These are phyloP conservation scores for Meyerozyma athensensis DNA, from an alignment of 1,139 yeast species.

Conservation along the genomic window DNA sequence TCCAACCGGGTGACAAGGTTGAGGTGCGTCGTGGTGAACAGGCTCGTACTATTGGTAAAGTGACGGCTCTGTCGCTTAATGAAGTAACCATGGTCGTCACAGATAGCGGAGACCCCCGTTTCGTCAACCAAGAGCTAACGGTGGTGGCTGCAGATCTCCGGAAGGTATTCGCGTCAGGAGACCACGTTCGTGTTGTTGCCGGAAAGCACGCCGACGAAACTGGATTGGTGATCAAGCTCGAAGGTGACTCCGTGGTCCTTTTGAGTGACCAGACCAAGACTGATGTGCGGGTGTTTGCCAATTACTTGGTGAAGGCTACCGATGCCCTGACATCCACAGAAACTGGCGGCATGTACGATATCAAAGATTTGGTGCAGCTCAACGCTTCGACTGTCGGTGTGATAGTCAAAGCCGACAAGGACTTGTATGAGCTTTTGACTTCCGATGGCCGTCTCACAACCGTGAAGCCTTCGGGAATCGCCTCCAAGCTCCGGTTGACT, in stretches of 20 bases:
- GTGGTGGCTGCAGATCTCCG: conserved; percentile 80
- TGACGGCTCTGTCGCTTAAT: conserved; percentile 58
- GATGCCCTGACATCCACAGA: conserved; percentile 61
- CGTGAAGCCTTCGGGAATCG: conserved; percentile 74
- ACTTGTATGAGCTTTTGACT: conserved; percentile 72
- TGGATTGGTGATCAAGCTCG: conserved; percentile 82
- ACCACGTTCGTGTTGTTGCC: conserved; percentile 87
- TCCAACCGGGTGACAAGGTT: conserved; percentile 93
- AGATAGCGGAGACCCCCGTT: conserved; percentile 48
- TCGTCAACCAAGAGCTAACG: conserved; percentile 46
- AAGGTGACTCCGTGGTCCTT: conserved; percentile 82
- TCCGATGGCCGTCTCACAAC: conserved; percentile 76
- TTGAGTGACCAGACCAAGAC: conserved; percentile 84
- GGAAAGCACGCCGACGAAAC: conserved; percentile 93
- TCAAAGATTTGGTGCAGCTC: conserved; percentile 86
- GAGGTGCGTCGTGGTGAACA: conserved; percentile 93
- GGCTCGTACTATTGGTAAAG: conserved; percentile 81
- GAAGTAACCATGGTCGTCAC: conserved; percentile 58
- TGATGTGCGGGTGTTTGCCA: conserved; percentile 89
- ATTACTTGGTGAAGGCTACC: conserved; percentile 75
- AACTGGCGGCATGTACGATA: conserved; percentile 57
- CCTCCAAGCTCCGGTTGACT: conserved; percentile 60
- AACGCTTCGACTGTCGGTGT: conserved; percentile 88
- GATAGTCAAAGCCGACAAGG: conserved; percentile 85
- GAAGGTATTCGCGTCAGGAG: conserved; percentile 86